These are phyloP conservation scores for Yamagishiella unicocca DNA, from an alignment of 139 green algal species.

Conservation along the genomic window DNA sequence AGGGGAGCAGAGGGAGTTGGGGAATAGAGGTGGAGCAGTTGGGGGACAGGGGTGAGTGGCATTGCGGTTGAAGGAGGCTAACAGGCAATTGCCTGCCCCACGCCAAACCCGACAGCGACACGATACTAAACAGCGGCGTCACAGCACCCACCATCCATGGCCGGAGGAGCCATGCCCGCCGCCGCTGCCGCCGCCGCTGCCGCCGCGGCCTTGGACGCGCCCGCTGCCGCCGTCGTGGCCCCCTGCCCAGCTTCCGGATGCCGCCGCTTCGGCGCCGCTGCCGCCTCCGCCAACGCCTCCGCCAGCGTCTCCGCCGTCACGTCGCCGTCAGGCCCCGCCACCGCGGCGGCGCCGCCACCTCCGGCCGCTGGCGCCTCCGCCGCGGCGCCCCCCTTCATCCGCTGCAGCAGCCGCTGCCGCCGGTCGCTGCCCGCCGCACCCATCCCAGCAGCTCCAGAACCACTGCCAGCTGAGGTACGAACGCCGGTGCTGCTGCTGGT, in stretches of 20 bases:
- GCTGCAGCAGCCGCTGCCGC: slow-evolving; percentile 38
- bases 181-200: background rate
- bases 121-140: background rate
- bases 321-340: background rate
- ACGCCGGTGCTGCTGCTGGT: background rate
- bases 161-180: too few species aligned
- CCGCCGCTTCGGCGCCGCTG: background rate
- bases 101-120: too few species aligned
- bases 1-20: background rate
- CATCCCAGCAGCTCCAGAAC: background rate
- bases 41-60: background rate
- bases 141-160: background rate
- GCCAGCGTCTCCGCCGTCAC: too few species aligned
- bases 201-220: background rate
- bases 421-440: slow-evolving; percentile 10
- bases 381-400: slow-evolving; percentile 40
- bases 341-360: background rate
- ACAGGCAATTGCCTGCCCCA: background rate
- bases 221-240: background rate
- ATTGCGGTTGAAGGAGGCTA: too few species aligned
- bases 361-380: background rate
- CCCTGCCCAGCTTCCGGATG: too few species aligned
- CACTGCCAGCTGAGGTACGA: background rate
- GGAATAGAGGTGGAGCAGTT: background rate
- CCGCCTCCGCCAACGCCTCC: background rate